Evolutionary conservation across 495 filamentous ascomycete genomes (phyloP).

Genomic region (Collariella sp.): DNA sequence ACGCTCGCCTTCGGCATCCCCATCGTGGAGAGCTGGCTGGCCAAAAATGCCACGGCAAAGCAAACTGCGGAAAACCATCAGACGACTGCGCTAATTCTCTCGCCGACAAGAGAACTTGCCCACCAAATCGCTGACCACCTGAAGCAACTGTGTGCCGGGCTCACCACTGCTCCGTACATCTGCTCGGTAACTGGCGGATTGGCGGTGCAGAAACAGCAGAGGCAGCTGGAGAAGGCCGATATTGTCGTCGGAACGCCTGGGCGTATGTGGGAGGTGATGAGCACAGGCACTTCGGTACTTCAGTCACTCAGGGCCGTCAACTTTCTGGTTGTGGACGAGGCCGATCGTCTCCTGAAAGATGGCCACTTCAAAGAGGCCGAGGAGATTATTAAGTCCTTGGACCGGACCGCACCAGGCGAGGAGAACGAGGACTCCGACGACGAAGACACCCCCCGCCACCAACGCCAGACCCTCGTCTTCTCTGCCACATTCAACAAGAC

Average conservation of each 20-base stretch:
- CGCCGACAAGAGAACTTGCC: slow-evolving; percentile 86
- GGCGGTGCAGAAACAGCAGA: slow-evolving; percentile 85
- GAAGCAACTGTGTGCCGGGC: slow-evolving; percentile 55
- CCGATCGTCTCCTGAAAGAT: slow-evolving; percentile 83
- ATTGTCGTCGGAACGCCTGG: slow-evolving; percentile 90
- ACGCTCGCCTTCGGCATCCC: slow-evolving; percentile 78
- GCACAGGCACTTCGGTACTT: slow-evolving; percentile 44
- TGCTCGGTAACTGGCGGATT: slow-evolving; percentile 81
- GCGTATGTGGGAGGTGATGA: slow-evolving; percentile 87
- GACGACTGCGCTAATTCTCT: slow-evolving; percentile 80
- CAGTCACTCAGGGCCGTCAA: slow-evolving; percentile 58
- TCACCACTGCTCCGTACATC: slow-evolving; percentile 58
- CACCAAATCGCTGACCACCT: slow-evolving; percentile 83
- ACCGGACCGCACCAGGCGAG: slow-evolving; percentile 36
- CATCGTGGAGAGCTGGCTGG: slow-evolving; percentile 58
- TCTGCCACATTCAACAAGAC: slow-evolving; percentile 91
- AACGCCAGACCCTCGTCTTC: slow-evolving; percentile 88
- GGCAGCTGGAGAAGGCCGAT: slow-evolving; percentile 66
- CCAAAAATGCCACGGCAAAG: slow-evolving; percentile 25
- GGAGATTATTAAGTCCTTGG: slow-evolving; percentile 70
- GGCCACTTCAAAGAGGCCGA: slow-evolving; percentile 92
- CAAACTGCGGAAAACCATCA: slow-evolving; percentile 33
- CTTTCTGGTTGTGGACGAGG: slow-evolving; percentile 89
- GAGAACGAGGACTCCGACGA: slow-evolving; percentile 26
- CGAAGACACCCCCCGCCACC: slow-evolving; percentile 14